phyloP scores from a whole-genome alignment of 371 early-diverging fungal genomes.

The Batkoa obscura region DNA sequence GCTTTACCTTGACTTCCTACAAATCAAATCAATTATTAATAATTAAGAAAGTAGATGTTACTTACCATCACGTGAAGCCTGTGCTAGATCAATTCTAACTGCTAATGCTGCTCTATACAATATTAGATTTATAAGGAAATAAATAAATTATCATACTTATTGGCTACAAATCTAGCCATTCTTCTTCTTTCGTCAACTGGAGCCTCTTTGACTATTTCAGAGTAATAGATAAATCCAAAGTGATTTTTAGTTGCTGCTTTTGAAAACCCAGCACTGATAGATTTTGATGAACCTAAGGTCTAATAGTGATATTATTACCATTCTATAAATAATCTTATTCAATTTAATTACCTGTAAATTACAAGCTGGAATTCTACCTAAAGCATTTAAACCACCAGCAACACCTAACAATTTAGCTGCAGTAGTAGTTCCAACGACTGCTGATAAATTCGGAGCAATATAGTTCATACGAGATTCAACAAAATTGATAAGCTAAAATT shows the following conservation, averaged over 20 bases:
- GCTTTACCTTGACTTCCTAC: slow-evolving; percentile 35
- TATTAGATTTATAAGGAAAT: slow-evolving; percentile 1
- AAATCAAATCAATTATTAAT: background rate
- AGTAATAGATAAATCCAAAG: slow-evolving; percentile 59
- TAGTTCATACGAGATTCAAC: slow-evolving; percentile 82
- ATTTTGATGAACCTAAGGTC: slow-evolving; percentile 31
- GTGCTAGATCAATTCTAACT: slow-evolving; percentile 69
- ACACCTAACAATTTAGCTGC: slow-evolving; percentile 84
- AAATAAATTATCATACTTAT: slow-evolving; percentile 32
- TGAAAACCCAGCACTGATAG: slow-evolving; percentile 60
- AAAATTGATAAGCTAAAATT: slow-evolving; percentile 50
- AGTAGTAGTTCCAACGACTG: slow-evolving; percentile 64
- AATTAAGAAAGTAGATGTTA: background rate
- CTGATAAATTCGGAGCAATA: slow-evolving; percentile 86
- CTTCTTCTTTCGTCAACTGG: slow-evolving; percentile 63
- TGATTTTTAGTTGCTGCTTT: slow-evolving; percentile 46
- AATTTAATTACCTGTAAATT: slow-evolving; percentile 44
- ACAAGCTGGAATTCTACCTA: slow-evolving; percentile 82
- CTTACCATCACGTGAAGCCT: slow-evolving; percentile 42
- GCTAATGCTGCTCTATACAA: slow-evolving; percentile 36
- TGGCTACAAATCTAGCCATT: slow-evolving; percentile 55
- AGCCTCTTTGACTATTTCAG: slow-evolving; percentile 40
- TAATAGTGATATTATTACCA: background rate
- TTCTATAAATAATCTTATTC: background rate
- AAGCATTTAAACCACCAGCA: slow-evolving; percentile 71